Evolutionary conservation across 306 rosid genomes (phyloP), one percentile per base, ranked within the genome.

Genomic region (Abrus precatorius): DNA sequence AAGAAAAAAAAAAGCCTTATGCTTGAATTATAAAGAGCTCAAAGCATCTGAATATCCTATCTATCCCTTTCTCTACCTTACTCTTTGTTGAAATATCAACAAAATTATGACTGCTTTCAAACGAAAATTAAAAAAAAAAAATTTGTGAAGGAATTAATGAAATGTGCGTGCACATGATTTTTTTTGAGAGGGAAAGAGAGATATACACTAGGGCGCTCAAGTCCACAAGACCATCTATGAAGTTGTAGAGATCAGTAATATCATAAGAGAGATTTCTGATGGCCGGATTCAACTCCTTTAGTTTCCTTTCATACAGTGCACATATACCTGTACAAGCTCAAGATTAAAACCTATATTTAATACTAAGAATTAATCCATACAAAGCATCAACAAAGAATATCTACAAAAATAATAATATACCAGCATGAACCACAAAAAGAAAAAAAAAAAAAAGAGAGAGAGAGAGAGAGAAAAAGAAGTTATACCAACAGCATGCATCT

Each of bases 121-220:
- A 49, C 34, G 9, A 72, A 77, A 72, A 66, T 20, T 36, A 50
- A 48, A 75, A 11, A 20, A 9, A 41, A 40, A 80, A 49, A 65
- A 44, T 32, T 3, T 47, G 14, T 54, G 28, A 75, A 63, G 14
- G 66, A 62, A 80, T 9, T 7, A 54, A 73, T 65, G 76, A 63
- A 60, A 44, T 38, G 14, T 34, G 34, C 64, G 45, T 44, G 65
- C 48, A 27, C 56, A 63, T 48, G 7, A 44, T 5, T 70, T 13
- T 5, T 53, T 40, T 40, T 55, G 76, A 47, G 72, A 75, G 85
- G 78, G 86, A 72, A 84, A 85, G 71, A 86, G 91, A 74, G 79
- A 72, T 36, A 56, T 89, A 95, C 99, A 95, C 99, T 72, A 95
- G 84, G 78, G 99, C 99, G 69, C 99, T 95, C 98, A 95, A 67